Conservation (phyloP, 2,329 filamentous ascomycete species). For the Pestalotiopsis sp. region DNA sequence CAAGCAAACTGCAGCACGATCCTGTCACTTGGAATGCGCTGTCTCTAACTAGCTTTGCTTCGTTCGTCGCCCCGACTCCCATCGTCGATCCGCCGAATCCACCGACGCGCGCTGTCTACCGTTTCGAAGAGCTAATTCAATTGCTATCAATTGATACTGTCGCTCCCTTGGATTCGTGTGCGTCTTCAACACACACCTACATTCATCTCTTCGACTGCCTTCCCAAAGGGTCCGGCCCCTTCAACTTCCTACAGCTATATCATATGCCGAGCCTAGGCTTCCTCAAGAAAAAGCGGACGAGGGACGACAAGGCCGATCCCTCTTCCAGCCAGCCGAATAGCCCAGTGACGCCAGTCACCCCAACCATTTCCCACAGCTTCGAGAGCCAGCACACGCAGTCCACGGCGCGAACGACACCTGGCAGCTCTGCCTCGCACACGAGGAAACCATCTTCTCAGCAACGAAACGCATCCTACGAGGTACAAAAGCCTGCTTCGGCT, state of each 20-base stretch:
- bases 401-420: constrained; percentile 26
- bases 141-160: not conserved
- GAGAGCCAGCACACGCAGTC: constrained; percentile 43
- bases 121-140: not conserved
- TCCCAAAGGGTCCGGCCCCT: constrained; percentile 23
- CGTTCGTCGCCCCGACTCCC: not conserved
- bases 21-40: constrained; percentile 5
- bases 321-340: constrained; percentile 67
- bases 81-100: not conserved
- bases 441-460: constrained; percentile 13
- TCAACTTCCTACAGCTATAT: constrained; percentile 32
- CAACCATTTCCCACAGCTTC: constrained; percentile 57
- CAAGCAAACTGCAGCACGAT: not conserved
- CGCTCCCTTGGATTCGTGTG: not conserved
- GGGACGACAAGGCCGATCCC: constrained; percentile 78
- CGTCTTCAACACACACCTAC: not conserved
- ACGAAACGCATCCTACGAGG: constrained; percentile 21
- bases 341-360: constrained; percentile 62
- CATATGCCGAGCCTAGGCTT: constrained; percentile 93
- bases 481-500: constrained; percentile 30
- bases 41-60: constrained; percentile 6
- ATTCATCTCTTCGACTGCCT: not conserved
- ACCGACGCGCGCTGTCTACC: not conserved
- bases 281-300: constrained; percentile 98
- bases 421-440: constrained; percentile 22